A percentile compares a stretch with the other conserved stretches of the same genome.
phyloP scores from a whole-genome alignment of 441 rosid species.

The Pelargonium fulgidum region DNA sequence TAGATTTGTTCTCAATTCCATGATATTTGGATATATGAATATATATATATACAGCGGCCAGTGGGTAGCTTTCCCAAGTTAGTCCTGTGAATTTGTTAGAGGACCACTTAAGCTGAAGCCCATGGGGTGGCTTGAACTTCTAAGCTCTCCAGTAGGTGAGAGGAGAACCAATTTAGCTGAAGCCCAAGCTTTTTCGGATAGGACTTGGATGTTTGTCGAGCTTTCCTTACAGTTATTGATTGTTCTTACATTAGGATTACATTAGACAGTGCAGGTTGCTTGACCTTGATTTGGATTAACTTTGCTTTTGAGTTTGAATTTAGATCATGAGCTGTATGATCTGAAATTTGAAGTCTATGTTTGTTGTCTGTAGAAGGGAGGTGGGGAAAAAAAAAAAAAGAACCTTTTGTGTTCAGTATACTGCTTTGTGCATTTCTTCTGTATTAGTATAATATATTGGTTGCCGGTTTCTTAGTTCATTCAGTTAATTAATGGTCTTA shows the following conservation, averaged over 20 bases:
- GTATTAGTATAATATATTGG: not conserved
- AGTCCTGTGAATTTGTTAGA: no score
- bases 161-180: no score
- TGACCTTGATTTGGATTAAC: not conserved
- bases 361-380: not conserved
- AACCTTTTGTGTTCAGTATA: constrained; percentile 5
- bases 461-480: constrained; percentile 9
- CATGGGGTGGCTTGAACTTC: no score
- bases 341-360: constrained; percentile 6
- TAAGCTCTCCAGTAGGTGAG: no score
- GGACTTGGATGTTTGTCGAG: constrained; percentile 1
- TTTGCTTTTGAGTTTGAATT: not conserved
- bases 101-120: no score
- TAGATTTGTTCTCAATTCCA: not conserved
- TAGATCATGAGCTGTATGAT: not conserved
- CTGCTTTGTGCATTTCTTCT: constrained; percentile 2
- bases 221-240: not conserved
- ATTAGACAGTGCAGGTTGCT: not conserved
- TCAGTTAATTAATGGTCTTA: constrained; percentile 17
- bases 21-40: not conserved
- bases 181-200: not conserved
- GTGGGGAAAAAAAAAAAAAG: not conserved
- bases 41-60: no score
- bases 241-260: not conserved
- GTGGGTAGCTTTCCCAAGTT: no score